Evolutionary conservation across 768 basidiomycete species (phyloP), one percentile per base, ranked within the genome.

Genomic region (Mycena latifolia): DNA sequence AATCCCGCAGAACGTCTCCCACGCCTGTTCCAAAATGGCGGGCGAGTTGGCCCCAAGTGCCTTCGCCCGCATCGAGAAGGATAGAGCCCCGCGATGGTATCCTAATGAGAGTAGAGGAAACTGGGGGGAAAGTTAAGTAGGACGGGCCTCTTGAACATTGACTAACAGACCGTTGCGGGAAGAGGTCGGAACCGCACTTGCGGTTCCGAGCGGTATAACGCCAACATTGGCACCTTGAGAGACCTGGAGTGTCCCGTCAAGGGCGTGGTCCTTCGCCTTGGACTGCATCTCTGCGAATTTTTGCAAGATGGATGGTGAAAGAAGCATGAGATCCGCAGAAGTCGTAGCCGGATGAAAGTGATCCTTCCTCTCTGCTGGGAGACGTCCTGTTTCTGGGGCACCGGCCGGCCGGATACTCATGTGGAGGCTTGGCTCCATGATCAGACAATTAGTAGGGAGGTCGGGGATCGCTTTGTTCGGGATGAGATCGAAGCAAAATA

Each of bases 51-150:
- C 96, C 96, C 85, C 91, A 92, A 0, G 96, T 95, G 0, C 95
- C 96, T 79, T 99, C 97, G 0, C 97, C 97, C 0, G 86, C 86
- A 69, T 99, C 97, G 2, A 98, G 84, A n/a, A 98, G 79, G 35
- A 98, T 78, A 65, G 86, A 89, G 0, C 94, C 93, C 59, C 83
- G 82, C 0, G 80, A 77, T 0, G 96, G 95, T 37, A 96, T 89
- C 52, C 84, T 84, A 8, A 99, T 79, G 6, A 96, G 83, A 0
- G 92, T 95, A 0, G 90, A 84, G 18, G 92, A 92, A 2, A 93
- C 92, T 93, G 63, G 28, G 55, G n/a, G 15, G 11, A 25, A 46
- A 20, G 5, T 12, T 52, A 7, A 65, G 22, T n/a, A 15, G 22
- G 12, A 25, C 2, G 28, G 24, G n/a, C 41, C 20, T 24, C 8